phyloP scores from a whole-genome alignment of 345 rosid species.

The Pugionium dolabratum region DNA sequence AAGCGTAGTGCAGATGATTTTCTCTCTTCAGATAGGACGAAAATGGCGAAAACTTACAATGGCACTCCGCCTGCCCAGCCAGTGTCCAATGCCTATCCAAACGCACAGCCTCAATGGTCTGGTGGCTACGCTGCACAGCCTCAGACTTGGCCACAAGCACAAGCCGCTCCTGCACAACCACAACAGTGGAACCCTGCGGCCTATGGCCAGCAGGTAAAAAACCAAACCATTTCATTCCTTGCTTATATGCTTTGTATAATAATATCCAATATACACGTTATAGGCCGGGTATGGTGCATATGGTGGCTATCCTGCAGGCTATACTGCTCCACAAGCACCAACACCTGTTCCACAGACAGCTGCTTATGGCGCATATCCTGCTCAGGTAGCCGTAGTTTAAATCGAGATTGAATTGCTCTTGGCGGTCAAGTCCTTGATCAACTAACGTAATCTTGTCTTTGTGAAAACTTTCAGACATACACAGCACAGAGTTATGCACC shows the following conservation, averaged over 20 bases:
- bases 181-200: constrained; percentile 72
- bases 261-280: background rate
- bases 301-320: constrained; percentile 59
- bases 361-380: constrained; percentile 79
- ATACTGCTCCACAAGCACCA: constrained; percentile 67
- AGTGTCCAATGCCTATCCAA: constrained; percentile 72
- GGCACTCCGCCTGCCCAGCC: constrained; percentile 63
- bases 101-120: constrained; percentile 74
- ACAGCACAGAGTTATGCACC: constrained; percentile 68
- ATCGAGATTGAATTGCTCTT: background rate
- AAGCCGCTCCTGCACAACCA: constrained; percentile 66
- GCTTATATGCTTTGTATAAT: constrained; percentile 1
- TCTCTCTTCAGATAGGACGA: constrained; percentile 74
- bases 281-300: constrained; percentile 83
- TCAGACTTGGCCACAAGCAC: constrained; percentile 81
- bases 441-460: constrained; percentile 18
- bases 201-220: constrained; percentile 72
- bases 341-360: constrained; percentile 66
- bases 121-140: constrained; percentile 79
- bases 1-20: constrained; percentile 88
- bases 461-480: constrained; percentile 45
- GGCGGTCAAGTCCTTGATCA: constrained; percentile 7
- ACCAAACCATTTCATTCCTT: constrained; percentile 8
- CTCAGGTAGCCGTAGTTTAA: constrained; percentile 52
- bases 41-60: constrained; percentile 67